Base-by-base conservation (phyloP, 2,329 filamentous ascomycete species). In the Pestalotiopsis sp. region DNA sequence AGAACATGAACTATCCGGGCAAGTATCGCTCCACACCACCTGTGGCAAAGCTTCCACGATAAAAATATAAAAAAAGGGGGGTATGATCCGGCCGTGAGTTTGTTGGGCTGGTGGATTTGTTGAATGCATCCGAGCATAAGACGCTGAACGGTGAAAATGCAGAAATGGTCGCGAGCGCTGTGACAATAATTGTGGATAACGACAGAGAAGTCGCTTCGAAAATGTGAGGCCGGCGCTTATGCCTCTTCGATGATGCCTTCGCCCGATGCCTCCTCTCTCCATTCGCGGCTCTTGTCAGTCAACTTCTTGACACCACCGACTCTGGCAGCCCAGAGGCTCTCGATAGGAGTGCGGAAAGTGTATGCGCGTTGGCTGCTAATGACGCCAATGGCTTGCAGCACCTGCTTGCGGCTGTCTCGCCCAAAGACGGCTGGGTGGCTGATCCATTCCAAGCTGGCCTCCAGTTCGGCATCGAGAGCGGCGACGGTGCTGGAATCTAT, bases 351-450 rank as follows among this genome's bases (percentile, higher is more conserved):
- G 65, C 95, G 90, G 87, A 95, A 98, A 0, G 96, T 98, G 78
- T 95, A 97, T 12, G 92, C 95, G 61, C 96, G 89, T 81, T 99
- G 96, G 6, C 93, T 97, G 76, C 93, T 96, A 74, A 99, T 98
- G 70, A 98, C 95, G 6, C 96, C 95, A 73, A 99, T 98, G 17
- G 95, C 94, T 80, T 99, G 96, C 27, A 99, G 86, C 2, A 99
- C 95, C 4, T 95, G 94, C 83, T 99, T 99, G 75, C 96, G 91
- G 68, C 93, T 96, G 79, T 99, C 96, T 49, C 96, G 90, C 9
- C 93, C 92, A 78, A 99, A 99, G 2, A 98, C 93, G 2, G 95
- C 95, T 1, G 96, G 96, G 77, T 99, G 96, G 78, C 92, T 94
- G 80, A 99, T 98, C 96, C 96, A 99, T 81, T 99, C 96, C 17